Base-by-base conservation (phyloP, 2,329 filamentous ascomycete species). In the Laburnicola sp. region DNA sequence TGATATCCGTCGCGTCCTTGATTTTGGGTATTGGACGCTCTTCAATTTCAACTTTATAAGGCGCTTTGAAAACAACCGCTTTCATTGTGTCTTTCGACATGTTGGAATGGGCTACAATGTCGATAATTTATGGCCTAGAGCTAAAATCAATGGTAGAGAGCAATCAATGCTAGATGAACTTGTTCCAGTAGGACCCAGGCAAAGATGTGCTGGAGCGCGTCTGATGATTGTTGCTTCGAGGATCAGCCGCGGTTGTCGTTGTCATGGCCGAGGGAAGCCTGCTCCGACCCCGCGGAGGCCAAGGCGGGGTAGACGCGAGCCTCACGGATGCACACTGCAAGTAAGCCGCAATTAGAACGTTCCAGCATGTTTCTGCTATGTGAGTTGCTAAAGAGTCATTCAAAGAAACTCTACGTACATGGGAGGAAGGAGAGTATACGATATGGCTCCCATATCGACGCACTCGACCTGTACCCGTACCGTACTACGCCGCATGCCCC, bases 41-140 rank as follows among this genome's bases (percentile, higher is more conserved):
- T 74, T 96, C 87, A 48, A 97, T 75, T 0, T 82, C 86, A 48
- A 96, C 81, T 66, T 89, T 85, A 64, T 82, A 80, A 3, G 88
- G 87, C 2, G 87, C 90, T 56, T 93, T 86, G 76, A 96, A 95
- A 48, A 96, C 83, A 27, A 97, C 89, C 27, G 91, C 91, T 72
- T 89, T 88, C 92, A 97, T 96, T 0, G 82, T 67, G 23, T 58
- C 56, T 38, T 59, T 55, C 5, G 56, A 37, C 62, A 67, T 63
- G 30, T n/a, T 58, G 9, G 27, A 10, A 26, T 22, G 25, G 23
- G 34, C n/a, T n/a, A 36, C 10, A 36, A 36, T 22, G 34, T n/a
- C 11, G 16, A 16, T 16, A 16, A 16, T 16, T 16, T 16, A 16
- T 16, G 16, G 16, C 16, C 16, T 16, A 16, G 16, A 37, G 35